These are phyloP conservation scores for Magnusiomyces paraingens DNA, from an alignment of 1,139 yeast species.

Conservation along the genomic window DNA sequence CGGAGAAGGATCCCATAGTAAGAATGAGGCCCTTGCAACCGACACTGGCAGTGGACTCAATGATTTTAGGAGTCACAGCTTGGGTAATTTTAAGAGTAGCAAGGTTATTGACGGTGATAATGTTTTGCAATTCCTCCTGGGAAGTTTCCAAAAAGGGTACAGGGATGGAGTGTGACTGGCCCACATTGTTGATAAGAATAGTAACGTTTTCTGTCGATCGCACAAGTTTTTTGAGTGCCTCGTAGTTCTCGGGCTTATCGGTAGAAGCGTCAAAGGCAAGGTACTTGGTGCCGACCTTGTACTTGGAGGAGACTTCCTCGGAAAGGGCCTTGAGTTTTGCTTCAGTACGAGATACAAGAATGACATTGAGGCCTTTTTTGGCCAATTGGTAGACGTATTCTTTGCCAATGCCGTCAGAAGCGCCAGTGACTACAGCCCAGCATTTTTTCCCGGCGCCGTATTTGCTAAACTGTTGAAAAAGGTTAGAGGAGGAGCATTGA, in stretches of 20 bases:
- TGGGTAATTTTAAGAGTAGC: conserved; percentile 84
- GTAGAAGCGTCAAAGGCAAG: conserved; percentile 75
- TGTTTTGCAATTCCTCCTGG: conserved; percentile 63
- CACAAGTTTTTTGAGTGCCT: conserved; percentile 43
- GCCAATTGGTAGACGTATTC: conserved; percentile 88
- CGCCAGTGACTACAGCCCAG: conserved; percentile 95
- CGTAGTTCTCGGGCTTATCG: conserved; percentile 51
- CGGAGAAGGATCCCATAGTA: conserved; percentile 97
- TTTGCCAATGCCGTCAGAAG: conserved; percentile 96
- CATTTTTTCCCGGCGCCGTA: conserved; percentile 63
- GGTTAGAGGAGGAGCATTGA: conserved; percentile 16
- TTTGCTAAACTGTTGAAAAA: conserved; percentile 36
- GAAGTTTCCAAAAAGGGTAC: conserved; percentile 84
- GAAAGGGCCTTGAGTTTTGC: conserved; percentile 66
- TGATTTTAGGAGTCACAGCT: conserved; percentile 60
- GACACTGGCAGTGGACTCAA: conserved; percentile 43
- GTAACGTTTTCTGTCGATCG: conserved; percentile 47
- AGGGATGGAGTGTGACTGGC: conserved; percentile 90
- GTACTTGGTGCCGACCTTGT: conserved; percentile 55
- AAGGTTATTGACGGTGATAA: conserved; percentile 76
- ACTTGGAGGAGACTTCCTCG: conserved; percentile 52
- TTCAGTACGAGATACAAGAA: conserved; percentile 77
- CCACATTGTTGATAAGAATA: conserved; percentile 84
- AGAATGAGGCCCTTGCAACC: conserved; percentile 56
- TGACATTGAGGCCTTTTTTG: conserved; percentile 70